These are phyloP conservation scores for Mucor mucedo DNA, from an alignment of 371 early-diverging fungal species.

Conservation along the genomic window DNA sequence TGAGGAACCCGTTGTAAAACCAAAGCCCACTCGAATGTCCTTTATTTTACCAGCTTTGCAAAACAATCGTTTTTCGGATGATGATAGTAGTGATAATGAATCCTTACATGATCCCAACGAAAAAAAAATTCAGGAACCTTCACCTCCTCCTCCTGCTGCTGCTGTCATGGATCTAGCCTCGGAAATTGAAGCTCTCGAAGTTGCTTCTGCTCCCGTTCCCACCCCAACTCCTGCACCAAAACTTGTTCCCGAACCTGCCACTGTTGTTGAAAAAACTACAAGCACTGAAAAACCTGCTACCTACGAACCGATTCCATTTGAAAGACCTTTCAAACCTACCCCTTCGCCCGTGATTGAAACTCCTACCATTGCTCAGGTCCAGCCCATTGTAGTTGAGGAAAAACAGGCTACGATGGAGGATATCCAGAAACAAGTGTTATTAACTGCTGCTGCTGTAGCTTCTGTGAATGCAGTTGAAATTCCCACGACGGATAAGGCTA, in stretches of 20 bases:
- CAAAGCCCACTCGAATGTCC: constrained; percentile 21
- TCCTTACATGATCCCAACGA: constrained; percentile 24
- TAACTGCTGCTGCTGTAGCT: constrained; percentile 1
- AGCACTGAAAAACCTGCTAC: constrained; percentile 18
- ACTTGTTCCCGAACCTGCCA: neutral
- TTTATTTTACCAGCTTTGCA: constrained; percentile 34
- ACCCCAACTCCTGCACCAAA: too few relatives aligned
- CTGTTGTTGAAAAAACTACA: neutral
- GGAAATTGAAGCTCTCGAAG: constrained; percentile 21
- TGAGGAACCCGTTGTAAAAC: neutral
- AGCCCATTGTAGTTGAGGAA: neutral
- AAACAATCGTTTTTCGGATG: constrained; percentile 22
- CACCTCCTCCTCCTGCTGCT: neutral
- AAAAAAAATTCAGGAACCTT: neutral
- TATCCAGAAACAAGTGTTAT: neutral
- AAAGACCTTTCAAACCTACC: constrained; percentile 8
- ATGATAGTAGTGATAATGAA: constrained; percentile 18
- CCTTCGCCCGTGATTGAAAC: neutral
- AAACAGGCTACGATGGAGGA: constrained; percentile 1
- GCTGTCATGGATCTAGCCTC: constrained; percentile 8
- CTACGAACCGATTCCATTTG: constrained; percentile 27
- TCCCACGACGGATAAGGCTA: constrained; percentile 13
- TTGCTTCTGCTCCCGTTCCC: constrained; percentile 8
- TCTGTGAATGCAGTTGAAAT: constrained; percentile 3
- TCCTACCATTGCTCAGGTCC: neutral